Conservation (phyloP, 257 asterid genomes). For the Avicennia marina region DNA sequence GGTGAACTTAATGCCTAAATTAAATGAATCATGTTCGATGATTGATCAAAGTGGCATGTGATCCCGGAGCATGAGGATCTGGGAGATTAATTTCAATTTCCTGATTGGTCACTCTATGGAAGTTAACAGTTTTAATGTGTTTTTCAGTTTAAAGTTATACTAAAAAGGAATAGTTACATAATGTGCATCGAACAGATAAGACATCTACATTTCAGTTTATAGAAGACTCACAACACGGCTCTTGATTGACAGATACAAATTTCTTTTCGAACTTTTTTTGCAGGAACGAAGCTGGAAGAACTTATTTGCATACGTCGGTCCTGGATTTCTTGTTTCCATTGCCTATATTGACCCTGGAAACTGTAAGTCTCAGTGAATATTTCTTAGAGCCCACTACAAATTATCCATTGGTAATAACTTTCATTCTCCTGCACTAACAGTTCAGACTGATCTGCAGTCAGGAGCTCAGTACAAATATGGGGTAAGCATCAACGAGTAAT, state of each 20-base stretch:
- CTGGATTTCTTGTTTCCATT: constrained; percentile 96
- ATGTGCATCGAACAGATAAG: too few species aligned
- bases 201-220: neutral
- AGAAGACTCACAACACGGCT: neutral
- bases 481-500: constrained; percentile 40
- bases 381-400: neutral
- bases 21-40: too few species aligned
- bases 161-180: too few species aligned
- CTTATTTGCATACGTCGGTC: constrained; percentile 80
- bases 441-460: constrained; percentile 86
- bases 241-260: neutral
- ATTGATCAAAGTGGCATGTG: too few species aligned
- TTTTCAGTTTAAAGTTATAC: too few species aligned
- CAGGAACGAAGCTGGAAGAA: constrained; percentile 94
- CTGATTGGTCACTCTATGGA: too few species aligned
- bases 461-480: constrained; percentile 96
- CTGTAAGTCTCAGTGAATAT: constrained; percentile 41
- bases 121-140: too few species aligned
- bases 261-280: neutral
- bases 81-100: too few species aligned
- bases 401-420: constrained; percentile 17
- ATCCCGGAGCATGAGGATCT: too few species aligned
- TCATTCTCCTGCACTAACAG: constrained; percentile 31
- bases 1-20: too few species aligned
- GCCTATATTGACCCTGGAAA: constrained; percentile 99